Percentiles rank a stretch among this genome's conserved stretches.
phyloP scores from a whole-genome alignment of 169 alveolate genomes.

The Eimeria maxima region DNA sequence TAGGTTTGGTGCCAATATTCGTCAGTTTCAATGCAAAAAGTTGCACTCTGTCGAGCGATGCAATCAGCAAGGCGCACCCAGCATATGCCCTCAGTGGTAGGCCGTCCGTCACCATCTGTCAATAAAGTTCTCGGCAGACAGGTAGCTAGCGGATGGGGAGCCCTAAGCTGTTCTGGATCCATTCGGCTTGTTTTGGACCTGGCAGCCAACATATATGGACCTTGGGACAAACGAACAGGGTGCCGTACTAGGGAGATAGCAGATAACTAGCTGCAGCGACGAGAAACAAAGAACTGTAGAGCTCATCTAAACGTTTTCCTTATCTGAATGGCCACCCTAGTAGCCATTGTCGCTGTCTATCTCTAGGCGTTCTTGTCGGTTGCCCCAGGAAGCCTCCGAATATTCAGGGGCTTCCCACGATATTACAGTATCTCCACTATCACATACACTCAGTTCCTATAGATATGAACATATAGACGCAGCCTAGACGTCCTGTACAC shows the following conservation, averaged over 20 bases:
- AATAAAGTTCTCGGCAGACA: neutral
- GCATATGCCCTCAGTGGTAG: neutral
- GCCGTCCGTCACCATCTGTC: neutral
- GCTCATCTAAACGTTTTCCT: no score
- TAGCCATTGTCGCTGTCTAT: neutral
- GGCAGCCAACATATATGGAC: no score
- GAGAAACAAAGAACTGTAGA: no score
- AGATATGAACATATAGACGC: no score
- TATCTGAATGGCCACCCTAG: no score
- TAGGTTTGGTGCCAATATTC: neutral
- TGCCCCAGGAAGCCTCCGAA: neutral
- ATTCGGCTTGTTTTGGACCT: no score
- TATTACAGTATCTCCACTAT: neutral
- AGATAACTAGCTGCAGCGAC: no score
- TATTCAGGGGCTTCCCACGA: neutral
- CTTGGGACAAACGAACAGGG: no score
- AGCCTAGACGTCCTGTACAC: no score
- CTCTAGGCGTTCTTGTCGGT: neutral
- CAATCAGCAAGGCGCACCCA: neutral
- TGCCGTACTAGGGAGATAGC: no score
- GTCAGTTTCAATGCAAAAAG: neutral
- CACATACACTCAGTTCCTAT: neutral
- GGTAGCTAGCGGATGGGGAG: neutral
- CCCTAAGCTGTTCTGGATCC: neutral
- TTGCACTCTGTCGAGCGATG: neutral